Evolutionary conservation across 768 basidiomycete species (phyloP).

Genomic region (Xerocomellus amylosporus): DNA sequence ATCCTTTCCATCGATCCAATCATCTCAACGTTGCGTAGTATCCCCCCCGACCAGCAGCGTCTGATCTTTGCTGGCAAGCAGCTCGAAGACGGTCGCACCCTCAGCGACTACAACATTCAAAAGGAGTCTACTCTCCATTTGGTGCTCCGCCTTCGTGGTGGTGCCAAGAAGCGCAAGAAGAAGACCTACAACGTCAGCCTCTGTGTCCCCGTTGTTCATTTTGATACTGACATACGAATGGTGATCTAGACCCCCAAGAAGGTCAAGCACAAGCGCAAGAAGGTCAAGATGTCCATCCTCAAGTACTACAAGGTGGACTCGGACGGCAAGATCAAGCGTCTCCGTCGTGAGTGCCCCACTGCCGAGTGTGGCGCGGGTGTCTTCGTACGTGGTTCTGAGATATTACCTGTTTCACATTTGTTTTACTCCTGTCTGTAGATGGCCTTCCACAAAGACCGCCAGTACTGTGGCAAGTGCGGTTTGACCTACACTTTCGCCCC

Average conservation of each 20-base stretch:
- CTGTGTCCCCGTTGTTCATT: background rate
- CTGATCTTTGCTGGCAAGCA: slow-evolving; percentile 99
- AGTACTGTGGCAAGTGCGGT: slow-evolving; percentile 96
- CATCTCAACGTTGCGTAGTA: slow-evolving; percentile 42
- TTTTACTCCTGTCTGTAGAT: slow-evolving; percentile 52
- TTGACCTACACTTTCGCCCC: slow-evolving; percentile 84
- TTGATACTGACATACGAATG: slow-evolving; percentile 3
- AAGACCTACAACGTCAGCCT: slow-evolving; percentile 92
- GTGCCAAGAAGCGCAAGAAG: slow-evolving; percentile 99
- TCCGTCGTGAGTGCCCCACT: slow-evolving; percentile 91
- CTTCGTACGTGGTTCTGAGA: slow-evolving; percentile 54
- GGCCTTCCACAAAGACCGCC: slow-evolving; percentile 98
- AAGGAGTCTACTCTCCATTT: slow-evolving; percentile 99
- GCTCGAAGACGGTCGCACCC: slow-evolving; percentile 97
- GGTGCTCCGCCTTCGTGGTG: slow-evolving; percentile 97
- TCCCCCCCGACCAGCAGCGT: slow-evolving; percentile 93
- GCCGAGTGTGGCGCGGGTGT: slow-evolving; percentile 83
- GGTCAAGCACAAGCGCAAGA: slow-evolving; percentile 99
- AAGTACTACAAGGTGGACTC: slow-evolving; percentile 99
- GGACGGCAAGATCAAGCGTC: slow-evolving; percentile 99
- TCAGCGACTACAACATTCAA: slow-evolving; percentile 96
- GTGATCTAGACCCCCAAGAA: slow-evolving; percentile 85
- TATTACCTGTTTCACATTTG: background rate
- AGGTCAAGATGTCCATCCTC: slow-evolving; percentile 99
- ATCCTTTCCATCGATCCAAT: background rate